A percentile compares a stretch with the other conserved stretches of the same genome.
Conservation (phyloP, 352 stramenopile species). For the Globisporangium spiculum region DNA sequence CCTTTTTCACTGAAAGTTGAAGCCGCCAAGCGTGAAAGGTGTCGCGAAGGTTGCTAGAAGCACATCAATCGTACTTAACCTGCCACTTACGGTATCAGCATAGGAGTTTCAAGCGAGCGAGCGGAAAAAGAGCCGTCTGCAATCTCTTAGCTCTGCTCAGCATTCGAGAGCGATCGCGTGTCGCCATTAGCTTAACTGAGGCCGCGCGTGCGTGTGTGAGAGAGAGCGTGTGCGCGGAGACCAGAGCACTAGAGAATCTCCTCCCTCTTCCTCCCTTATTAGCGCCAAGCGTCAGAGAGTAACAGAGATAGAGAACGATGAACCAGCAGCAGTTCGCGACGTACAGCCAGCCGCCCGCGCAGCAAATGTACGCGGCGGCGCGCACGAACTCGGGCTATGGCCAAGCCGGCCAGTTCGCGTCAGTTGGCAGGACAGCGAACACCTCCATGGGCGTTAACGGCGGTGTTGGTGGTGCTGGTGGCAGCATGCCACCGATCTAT, state of each 20-base stretch:
- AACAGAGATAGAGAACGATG: constrained; percentile 19
- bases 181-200: neutral
- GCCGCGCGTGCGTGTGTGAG: neutral
- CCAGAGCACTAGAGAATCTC: neutral
- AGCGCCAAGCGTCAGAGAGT: neutral
- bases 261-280: neutral
- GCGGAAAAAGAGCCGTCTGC: neutral
- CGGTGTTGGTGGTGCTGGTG: neutral
- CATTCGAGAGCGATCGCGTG: neutral
- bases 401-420: constrained; percentile 34
- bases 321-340: constrained; percentile 63
- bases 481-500: constrained; percentile 26
- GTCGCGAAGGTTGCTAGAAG: neutral
- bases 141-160: neutral
- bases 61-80: neutral
- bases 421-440: constrained; percentile 26
- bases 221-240: neutral
- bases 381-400: constrained; percentile 30
- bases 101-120: neutral
- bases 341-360: constrained; percentile 29
- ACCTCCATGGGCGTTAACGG: constrained; percentile 8
- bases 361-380: constrained; percentile 40
- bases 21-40: neutral
- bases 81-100: neutral
- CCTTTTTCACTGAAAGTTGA: neutral